Evolutionary conservation across 2,329 filamentous ascomycete genomes (phyloP).

Genomic region (Phoma sp.): DNA sequence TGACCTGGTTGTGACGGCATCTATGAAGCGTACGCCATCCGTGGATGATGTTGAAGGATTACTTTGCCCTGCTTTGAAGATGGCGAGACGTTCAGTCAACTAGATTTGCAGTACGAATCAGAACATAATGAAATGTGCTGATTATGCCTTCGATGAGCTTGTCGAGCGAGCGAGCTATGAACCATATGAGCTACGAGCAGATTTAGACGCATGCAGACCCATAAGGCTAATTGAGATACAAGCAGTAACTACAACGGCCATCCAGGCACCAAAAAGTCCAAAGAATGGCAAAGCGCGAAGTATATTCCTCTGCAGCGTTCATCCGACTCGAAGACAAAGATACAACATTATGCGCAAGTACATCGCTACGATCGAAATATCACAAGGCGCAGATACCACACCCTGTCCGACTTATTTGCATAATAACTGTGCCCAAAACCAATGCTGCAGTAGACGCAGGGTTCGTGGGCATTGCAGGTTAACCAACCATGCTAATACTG

Average conservation of each 20-base stretch:
- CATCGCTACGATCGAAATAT: conserved; percentile 41
- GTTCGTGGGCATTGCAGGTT: conserved; percentile 13
- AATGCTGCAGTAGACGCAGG: conserved; percentile 25
- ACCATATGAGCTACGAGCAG: conserved; percentile 36
- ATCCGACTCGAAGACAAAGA: conserved; percentile 37
- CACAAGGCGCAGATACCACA: conserved; percentile 39
- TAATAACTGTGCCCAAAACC: conserved; percentile 24
- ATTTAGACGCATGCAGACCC: neutral
- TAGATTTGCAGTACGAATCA: conserved; percentile 22
- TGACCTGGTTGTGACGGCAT: conserved; percentile 65
- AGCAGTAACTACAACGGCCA: conserved; percentile 24
- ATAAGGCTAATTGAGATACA: neutral
- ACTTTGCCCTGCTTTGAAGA: conserved; percentile 5
- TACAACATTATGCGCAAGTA: conserved; percentile 36
- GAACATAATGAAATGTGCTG: conserved; percentile 27
- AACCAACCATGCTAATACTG: conserved; percentile 13
- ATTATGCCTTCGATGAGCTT: conserved; percentile 28
- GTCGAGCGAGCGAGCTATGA: conserved; percentile 27
- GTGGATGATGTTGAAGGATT: neutral
- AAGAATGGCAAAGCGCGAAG: conserved; percentile 38
- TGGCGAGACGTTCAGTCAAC: conserved; percentile 32
- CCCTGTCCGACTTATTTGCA: conserved; percentile 32
- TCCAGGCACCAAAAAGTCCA: conserved; percentile 23
- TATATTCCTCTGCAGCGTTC: conserved; percentile 37
- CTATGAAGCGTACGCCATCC: conserved; percentile 21